phyloP scores from a whole-genome alignment of 148 eudicot genomes.

The Rhododendron mucronatum region DNA sequence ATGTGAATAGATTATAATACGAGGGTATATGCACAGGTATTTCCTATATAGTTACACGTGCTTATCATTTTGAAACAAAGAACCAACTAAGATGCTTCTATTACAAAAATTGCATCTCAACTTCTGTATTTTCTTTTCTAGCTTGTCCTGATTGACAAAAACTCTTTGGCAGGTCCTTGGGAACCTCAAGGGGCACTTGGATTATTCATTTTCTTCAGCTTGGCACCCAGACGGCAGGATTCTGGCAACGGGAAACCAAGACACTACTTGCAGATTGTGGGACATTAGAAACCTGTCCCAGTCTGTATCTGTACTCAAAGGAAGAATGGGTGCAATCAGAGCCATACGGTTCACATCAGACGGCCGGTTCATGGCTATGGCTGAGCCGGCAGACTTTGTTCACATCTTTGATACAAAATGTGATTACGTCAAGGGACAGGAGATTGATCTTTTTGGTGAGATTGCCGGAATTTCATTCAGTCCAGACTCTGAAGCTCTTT shows the following conservation, averaged over 20 bases:
- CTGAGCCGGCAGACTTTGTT: conserved; percentile 92
- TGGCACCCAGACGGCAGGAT: conserved; percentile 84
- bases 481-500: conserved; percentile 80
- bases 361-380: conserved; percentile 85
- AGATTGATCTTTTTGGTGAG: conserved; percentile 87
- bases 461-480: conserved; percentile 86
- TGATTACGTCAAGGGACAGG: conserved; percentile 52
- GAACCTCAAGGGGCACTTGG: conserved; percentile 64
- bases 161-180: conserved; percentile 32
- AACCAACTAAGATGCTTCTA: background rate
- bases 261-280: conserved; percentile 90
- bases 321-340: conserved; percentile 86
- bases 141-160: background rate
- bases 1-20: background rate
- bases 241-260: conserved; percentile 92
- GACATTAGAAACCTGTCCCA: conserved; percentile 64
- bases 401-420: conserved; percentile 61
- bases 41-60: background rate
- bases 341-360: conserved; percentile 65
- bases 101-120: background rate
- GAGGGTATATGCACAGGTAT: background rate
- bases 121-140: background rate
- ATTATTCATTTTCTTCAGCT: conserved; percentile 83
- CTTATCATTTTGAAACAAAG: background rate
- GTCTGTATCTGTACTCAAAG: conserved; percentile 62